Conservation (phyloP, 164 flowering plant genomes). For the Vitis riparia region DNA sequence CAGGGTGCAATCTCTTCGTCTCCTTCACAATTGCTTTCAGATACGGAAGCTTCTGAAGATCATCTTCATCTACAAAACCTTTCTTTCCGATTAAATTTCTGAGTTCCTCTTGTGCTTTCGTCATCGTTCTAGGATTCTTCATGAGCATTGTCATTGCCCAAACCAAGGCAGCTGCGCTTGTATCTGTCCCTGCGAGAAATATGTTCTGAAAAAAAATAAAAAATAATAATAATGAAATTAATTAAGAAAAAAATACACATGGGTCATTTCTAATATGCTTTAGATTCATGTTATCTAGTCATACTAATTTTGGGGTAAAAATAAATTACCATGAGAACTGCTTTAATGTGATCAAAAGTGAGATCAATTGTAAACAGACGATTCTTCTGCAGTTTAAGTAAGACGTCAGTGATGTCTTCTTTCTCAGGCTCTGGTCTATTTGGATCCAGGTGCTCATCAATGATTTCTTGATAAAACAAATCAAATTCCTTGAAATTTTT, state of each 20-base stretch:
- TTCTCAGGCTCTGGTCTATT: slow-evolving; percentile 7
- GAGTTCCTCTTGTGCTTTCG: slow-evolving; percentile 23
- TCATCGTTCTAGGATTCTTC: slow-evolving; percentile 12
- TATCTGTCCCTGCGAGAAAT: too few relatives aligned
- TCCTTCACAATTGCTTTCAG: slow-evolving; percentile 35
- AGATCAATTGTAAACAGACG: slow-evolving; percentile 6
- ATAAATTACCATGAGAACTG: background rate
- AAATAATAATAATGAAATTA: too few relatives aligned
- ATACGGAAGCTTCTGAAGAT: slow-evolving; percentile 21
- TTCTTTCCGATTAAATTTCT: slow-evolving; percentile 12
- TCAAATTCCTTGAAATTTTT: slow-evolving; percentile 11
- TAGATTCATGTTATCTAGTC: too few relatives aligned
- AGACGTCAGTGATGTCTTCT: slow-evolving; percentile 24
- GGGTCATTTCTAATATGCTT: too few relatives aligned
- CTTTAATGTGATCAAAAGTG: slow-evolving; percentile 27
- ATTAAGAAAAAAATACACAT: too few relatives aligned
- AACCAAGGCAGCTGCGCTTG: too few relatives aligned
- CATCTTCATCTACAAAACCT: slow-evolving; percentile 19
- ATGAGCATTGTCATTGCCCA: too few relatives aligned
- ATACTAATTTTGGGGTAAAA: too few relatives aligned
- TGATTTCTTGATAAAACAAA: slow-evolving; percentile 11
- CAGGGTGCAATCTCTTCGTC: slow-evolving; percentile 28
- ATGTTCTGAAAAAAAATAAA: too few relatives aligned
- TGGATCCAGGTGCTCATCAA: slow-evolving; percentile 23
- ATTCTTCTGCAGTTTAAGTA: slow-evolving; percentile 18